Base-by-base conservation (phyloP, 1,284 basidiomycete genomes). In the Microbotryum scabiosae region DNA sequence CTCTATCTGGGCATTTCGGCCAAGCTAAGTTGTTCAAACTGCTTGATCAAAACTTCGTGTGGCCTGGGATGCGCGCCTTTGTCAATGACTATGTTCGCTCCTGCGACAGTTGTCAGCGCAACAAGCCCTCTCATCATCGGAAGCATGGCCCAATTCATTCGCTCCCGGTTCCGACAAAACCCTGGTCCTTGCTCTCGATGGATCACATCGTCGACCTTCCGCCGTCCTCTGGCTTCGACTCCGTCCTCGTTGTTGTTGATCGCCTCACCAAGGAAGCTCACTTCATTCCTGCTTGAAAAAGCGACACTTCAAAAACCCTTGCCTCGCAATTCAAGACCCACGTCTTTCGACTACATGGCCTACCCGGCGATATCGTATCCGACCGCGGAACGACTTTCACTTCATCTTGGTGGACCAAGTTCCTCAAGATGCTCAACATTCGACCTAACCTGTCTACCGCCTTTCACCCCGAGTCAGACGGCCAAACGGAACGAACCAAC, bases 191-290 rank as follows among this genome's bases (percentile, higher is more conserved):
- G 26, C 26, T 28, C 6, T 28, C 26, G 4, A 28, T 28, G 26
- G 26, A 28, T 28, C 73, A 78, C 52, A 78, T 80, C 56, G 71
- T 68, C 1, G 64, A 73, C 3, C 70, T 80, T 0, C 79, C 77
- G 0, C 44, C 59, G 4, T 74, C 69, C 0, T 26, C 73, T 14
- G 78, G 76, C 0, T 75, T 66, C 36, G 68, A 80, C 57, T 49
- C 68, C 0, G 75, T 81, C 41, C 56, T 79, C 1, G 74, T 76
- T 0, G 59, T 79, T 0, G 73, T 78, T 0, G 76, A 80, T 59
- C 53, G 65, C n/a, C 0, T 79, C 25, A 78, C 78, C 8, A 80
- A 81, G 63, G 71, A 72, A 60, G 73, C 71, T 0, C 66, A 73
- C 21, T 78, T 81, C 62, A 75, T 79, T 4, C 75, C 77, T 1